Conservation (phyloP, 345 rosid species). For the Melastoma malabathricum region DNA sequence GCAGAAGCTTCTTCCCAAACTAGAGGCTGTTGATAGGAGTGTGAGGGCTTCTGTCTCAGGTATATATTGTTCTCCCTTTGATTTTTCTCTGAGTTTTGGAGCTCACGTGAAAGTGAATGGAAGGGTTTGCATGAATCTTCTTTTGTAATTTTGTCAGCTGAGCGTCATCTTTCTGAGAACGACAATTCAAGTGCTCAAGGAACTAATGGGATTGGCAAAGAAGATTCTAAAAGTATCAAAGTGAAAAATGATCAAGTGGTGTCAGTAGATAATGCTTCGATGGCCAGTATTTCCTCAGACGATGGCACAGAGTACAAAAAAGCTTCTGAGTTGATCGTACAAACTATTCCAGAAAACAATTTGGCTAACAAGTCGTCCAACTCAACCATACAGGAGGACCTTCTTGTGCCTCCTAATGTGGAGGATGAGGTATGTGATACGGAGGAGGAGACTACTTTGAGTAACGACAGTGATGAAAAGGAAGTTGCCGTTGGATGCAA, state of each 20-base stretch:
- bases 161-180: too few relatives aligned
- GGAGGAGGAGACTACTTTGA: constrained; percentile 1
- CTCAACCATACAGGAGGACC: constrained; percentile 1
- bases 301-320: background rate
- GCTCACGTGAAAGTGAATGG: constrained; percentile 1
- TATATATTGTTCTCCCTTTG: background rate
- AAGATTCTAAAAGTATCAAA: constrained; percentile 16
- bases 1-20: constrained; percentile 38
- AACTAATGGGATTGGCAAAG: background rate
- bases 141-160: too few relatives aligned
- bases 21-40: constrained; percentile 16
- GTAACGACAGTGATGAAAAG: background rate
- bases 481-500: constrained; percentile 8
- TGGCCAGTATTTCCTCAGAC: constrained; percentile 2
- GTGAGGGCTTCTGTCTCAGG: constrained; percentile 21
- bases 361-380: constrained; percentile 6
- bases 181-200: too few relatives aligned
- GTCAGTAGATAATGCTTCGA: constrained; percentile 1
- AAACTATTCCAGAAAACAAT: background rate
- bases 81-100: background rate
- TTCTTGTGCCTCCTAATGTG: constrained; percentile 4
- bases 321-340: background rate
- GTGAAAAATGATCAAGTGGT: constrained; percentile 7
- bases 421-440: background rate
- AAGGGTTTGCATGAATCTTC: too few relatives aligned